A percentile compares a stretch with the other conserved stretches of the same genome.
phyloP scores from a whole-genome alignment of 495 filamentous ascomycete species.

The Penicillium samsonianum region DNA sequence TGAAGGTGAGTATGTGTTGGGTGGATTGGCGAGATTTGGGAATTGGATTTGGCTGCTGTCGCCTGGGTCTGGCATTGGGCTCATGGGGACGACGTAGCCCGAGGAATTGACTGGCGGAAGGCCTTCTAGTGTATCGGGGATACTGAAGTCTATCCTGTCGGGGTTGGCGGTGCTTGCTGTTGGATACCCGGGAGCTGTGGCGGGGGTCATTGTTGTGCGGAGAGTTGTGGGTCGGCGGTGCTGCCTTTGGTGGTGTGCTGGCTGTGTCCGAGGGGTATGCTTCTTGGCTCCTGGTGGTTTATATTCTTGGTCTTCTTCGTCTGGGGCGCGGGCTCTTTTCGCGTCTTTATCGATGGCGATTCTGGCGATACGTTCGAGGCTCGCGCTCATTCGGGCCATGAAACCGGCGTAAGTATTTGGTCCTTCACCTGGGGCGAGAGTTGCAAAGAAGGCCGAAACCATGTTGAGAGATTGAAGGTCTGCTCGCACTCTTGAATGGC shows the following conservation, averaged over 20 bases:
- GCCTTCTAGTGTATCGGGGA: constrained; percentile 39
- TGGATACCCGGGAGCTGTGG: constrained; percentile 3
- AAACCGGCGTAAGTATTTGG: constrained; percentile 78
- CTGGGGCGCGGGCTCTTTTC: constrained; percentile 38
- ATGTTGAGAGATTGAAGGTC: constrained; percentile 84
- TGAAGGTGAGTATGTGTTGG: constrained; percentile 15
- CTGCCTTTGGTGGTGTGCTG: constrained; percentile 14
- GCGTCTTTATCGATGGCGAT: constrained; percentile 84
- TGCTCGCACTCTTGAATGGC: constrained; percentile 73
- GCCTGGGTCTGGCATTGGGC: constrained; percentile 14
- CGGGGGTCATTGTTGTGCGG: constrained; percentile 15
- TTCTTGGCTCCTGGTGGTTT: constrained; percentile 14
- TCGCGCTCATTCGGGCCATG: constrained; percentile 85
- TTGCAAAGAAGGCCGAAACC: constrained; percentile 82
- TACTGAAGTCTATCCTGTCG: constrained; percentile 19
- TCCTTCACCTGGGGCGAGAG: constrained; percentile 62
- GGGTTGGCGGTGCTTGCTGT: constrained; percentile 8
- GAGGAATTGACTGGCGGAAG: constrained; percentile 42
- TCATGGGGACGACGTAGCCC: constrained; percentile 44
- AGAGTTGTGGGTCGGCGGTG: constrained; percentile 17
- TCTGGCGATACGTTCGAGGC: constrained; percentile 89
- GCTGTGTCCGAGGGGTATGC: constrained; percentile 10
- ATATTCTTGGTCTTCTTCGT: constrained; percentile 18
- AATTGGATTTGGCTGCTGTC: constrained; percentile 2
- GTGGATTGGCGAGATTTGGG: constrained; percentile 8